phyloP scores from a whole-genome alignment of 1,284 basidiomycete genomes.

The Leucoagaricus sp. region DNA sequence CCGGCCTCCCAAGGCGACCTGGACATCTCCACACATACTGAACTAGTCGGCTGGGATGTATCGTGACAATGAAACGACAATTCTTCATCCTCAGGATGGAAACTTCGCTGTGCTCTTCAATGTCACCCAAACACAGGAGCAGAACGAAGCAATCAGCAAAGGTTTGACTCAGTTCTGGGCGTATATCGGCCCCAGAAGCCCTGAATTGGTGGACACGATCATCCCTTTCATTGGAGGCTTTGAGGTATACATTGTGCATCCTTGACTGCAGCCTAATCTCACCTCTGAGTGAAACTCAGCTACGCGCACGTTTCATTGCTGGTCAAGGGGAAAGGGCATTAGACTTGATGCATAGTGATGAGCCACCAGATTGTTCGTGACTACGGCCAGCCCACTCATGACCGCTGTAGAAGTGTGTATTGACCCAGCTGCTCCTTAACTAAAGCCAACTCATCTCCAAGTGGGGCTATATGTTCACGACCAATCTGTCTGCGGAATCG shows the following conservation, averaged over 20 bases:
- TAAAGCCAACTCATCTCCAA: too few species aligned
- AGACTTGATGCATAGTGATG: conserved; percentile 42
- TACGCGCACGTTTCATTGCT: conserved; percentile 52
- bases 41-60: conserved; percentile 31
- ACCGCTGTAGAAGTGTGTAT: too few species aligned
- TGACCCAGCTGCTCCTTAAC: too few species aligned
- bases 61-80: conserved; percentile 15
- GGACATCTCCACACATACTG: conserved; percentile 36
- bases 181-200: conserved; percentile 46
- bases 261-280: neutral
- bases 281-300: conserved; percentile 42
- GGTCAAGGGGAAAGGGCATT: conserved; percentile 48
- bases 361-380: too few species aligned
- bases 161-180: conserved; percentile 51
- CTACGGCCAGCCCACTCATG: too few species aligned
- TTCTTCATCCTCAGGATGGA: conserved; percentile 50
- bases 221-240: conserved; percentile 53
- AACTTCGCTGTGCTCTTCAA: conserved; percentile 54
- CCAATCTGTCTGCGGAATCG: too few species aligned
- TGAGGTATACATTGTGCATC: conserved; percentile 35
- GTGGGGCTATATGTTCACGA: too few species aligned
- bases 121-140: conserved; percentile 40
- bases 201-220: conserved; percentile 53
- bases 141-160: conserved; percentile 42
- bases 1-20: conserved; percentile 28